phyloP scores from a whole-genome alignment of 1,284 basidiomycete species.

The Gastroboletus turbinatus region DNA sequence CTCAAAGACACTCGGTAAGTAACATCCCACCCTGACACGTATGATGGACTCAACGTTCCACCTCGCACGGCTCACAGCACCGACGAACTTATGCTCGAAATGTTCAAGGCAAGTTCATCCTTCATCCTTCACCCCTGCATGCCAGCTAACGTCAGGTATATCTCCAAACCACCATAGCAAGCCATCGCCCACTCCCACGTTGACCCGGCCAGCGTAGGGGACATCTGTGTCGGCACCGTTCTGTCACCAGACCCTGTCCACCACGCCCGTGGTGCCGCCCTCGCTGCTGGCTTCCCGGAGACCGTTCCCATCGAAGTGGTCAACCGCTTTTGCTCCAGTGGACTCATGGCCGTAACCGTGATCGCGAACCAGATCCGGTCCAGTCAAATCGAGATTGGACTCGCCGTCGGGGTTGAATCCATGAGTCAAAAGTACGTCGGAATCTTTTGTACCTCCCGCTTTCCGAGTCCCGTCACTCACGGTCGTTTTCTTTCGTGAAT shows the following conservation, averaged over 20 bases:
- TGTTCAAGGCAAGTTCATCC: slow-evolving; percentile 58
- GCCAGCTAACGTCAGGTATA: background rate
- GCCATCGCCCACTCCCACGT: slow-evolving; percentile 60
- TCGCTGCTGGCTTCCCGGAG: slow-evolving; percentile 82
- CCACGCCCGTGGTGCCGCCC: slow-evolving; percentile 69
- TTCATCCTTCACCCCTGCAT: background rate
- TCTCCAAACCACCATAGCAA: slow-evolving; percentile 43
- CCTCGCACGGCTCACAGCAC: slow-evolving; percentile 54
- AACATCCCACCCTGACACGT: background rate
- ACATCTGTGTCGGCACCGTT: slow-evolving; percentile 78
- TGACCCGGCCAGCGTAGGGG: slow-evolving; percentile 69
- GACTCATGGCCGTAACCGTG: slow-evolving; percentile 69
- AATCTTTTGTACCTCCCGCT: no score
- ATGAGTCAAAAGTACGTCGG: slow-evolving; percentile 72
- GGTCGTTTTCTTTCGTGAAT: background rate
- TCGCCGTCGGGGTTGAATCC: slow-evolving; percentile 83
- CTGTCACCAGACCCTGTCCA: slow-evolving; percentile 61
- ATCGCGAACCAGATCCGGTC: slow-evolving; percentile 81
- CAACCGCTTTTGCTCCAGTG: slow-evolving; percentile 81
- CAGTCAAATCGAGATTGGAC: slow-evolving; percentile 83
- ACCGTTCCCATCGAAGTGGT: slow-evolving; percentile 72
- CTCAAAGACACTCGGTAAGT: slow-evolving; percentile 72
- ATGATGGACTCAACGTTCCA: slow-evolving; percentile 5
- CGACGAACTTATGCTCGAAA: slow-evolving; percentile 76
- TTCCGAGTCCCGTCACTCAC: background rate